Evolutionary conservation across 1,284 basidiomycete genomes (phyloP).

Genomic region (Thecaphora thlaspeos): DNA sequence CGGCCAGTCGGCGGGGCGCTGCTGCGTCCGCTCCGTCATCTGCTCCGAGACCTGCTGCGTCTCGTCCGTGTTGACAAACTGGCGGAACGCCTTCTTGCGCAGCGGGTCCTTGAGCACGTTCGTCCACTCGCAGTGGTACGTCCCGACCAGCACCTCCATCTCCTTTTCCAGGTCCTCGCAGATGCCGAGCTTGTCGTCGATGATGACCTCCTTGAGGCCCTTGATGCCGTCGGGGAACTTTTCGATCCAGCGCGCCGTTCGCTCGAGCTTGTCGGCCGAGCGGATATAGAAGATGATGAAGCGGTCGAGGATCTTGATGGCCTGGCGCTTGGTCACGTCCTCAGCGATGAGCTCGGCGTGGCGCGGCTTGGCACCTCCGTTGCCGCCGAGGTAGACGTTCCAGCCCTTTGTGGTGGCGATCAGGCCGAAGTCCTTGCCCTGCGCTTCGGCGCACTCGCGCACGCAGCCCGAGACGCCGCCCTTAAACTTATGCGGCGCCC

Average conservation of each 20-base stretch:
- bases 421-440: conserved; percentile 73
- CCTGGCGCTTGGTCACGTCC: conserved; percentile 44
- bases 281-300: conserved; percentile 71
- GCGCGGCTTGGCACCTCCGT: conserved; percentile 70
- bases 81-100: conserved; percentile 66
- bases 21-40: conserved; percentile 68
- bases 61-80: conserved; percentile 71
- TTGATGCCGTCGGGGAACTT: conserved; percentile 70
- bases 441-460: conserved; percentile 64
- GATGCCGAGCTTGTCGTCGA: conserved; percentile 76
- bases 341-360: conserved; percentile 64
- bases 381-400: conserved; percentile 70
- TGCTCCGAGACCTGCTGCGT: conserved; percentile 64
- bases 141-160: conserved; percentile 69
- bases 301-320: conserved; percentile 69
- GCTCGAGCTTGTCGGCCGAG: conserved; percentile 64
- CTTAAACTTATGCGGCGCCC: conserved; percentile 72
- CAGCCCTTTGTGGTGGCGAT: conserved; percentile 70
- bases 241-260: conserved; percentile 77
- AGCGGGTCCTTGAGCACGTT: conserved; percentile 66
- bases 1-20: conserved; percentile 71
- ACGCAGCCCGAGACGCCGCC: conserved; percentile 72
- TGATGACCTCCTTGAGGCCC: conserved; percentile 67
- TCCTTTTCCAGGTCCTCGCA: conserved; percentile 71
- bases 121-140: conserved; percentile 73